Evolutionary conservation across 352 stramenopile genomes (phyloP), one percentile per base, ranked within the genome.

Genomic region (Globisporangium nodosum): DNA sequence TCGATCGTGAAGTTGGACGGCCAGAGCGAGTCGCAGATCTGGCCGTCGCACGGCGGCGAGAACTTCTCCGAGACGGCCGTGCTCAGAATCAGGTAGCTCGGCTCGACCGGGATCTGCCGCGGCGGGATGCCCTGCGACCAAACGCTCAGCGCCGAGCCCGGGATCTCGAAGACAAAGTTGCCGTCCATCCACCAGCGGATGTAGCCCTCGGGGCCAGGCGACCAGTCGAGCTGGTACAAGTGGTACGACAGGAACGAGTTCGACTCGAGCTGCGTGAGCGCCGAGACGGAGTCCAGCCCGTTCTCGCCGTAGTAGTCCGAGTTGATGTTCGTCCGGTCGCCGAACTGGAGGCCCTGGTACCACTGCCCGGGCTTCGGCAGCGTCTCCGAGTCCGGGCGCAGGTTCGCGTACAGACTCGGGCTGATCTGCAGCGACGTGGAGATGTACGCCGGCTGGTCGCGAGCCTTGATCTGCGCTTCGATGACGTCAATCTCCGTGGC

Each of bases 401-500:
- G 65, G 49, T 90, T 71, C 8, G 74, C 66, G 18, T 70, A 70
- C 53, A 93, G 54, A 76, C 87, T 90, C 5, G 87, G 87, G 42
- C 76, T 65, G 52, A 98, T 91, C 75, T 99, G 96, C 24, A 98
- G 73, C 56, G 94, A 98, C 56, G 92, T 97, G 7, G 92, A 97
- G 66, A 98, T 88, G 51, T 85, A 88, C 52, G 89, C 87, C 0
- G 94, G 96, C 63, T 92, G 76, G 31, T 97, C 89, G 18, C 93
- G 74, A 24, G 78, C 82, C 40, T 81, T 74, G 61, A 92, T 92
- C 54, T 97, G 85, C 33, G 76, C 78, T 66, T 96, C 86, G 52
- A 99, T 93, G 35, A 99, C 81, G 70, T 99, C 96, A 63, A 99
- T 99, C 74, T 99, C 96, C 5, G 96, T 98, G 46, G 94, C 87